These are phyloP conservation scores for Styphnolobium japonicum DNA, from an alignment of 306 rosid species.

Conservation along the genomic window DNA sequence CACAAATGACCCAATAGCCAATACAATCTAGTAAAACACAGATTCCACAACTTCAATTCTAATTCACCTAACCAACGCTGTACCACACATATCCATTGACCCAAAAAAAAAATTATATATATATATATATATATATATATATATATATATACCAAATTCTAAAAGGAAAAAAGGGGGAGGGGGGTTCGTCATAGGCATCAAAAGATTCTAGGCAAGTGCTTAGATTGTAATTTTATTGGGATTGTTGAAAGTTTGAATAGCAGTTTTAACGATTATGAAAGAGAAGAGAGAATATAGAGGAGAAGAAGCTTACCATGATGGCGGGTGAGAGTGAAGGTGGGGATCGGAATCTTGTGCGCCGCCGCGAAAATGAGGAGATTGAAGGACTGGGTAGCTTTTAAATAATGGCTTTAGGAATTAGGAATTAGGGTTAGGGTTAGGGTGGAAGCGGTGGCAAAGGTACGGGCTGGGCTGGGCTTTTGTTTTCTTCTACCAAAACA, in stretches of 20 bases:
- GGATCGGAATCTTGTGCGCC: conserved; percentile 29
- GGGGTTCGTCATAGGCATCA: too few species aligned
- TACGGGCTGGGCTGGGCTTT: not conserved
- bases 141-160: too few species aligned
- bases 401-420: conserved; percentile 14
- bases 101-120: not conserved
- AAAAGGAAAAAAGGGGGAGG: too few species aligned
- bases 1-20: not conserved
- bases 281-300: not conserved
- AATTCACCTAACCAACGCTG: not conserved
- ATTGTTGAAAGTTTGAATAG: not conserved
- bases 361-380: conserved; percentile 6
- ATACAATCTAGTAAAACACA: not conserved
- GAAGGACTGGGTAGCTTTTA: too few species aligned
- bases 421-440: conserved; percentile 39
- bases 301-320: conserved; percentile 27
- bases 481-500: not conserved
- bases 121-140: too few species aligned
- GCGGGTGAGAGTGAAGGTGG: not conserved
- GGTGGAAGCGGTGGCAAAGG: not conserved
- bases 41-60: not conserved
- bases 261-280: not conserved
- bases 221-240: too few species aligned
- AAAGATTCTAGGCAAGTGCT: too few species aligned
- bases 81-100: not conserved